Percentiles rank a stretch among this genome's conserved stretches.
phyloP scores from a whole-genome alignment of 306 rosid species.

The Quercus suber region DNA sequence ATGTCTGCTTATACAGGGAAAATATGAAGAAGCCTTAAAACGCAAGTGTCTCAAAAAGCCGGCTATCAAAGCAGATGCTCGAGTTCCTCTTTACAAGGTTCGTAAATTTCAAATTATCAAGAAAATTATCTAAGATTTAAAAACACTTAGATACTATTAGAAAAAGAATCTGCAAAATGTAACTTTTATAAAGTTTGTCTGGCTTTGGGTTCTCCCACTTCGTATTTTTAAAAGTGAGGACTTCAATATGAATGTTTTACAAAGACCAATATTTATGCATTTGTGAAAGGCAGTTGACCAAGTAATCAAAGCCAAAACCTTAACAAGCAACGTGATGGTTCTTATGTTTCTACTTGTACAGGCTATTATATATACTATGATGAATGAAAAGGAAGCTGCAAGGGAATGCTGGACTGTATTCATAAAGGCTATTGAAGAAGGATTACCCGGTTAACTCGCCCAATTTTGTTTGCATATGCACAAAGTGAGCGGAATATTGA shows the following conservation, averaged over 20 bases:
- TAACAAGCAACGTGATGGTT: background rate
- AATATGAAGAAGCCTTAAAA: slow-evolving; percentile 14
- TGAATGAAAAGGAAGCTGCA: background rate
- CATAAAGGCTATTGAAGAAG: background rate
- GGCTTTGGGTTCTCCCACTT: too few species aligned
- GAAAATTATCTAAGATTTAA: background rate
- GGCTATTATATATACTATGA: slow-evolving; percentile 22
- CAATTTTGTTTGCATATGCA: background rate
- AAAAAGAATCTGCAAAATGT: background rate
- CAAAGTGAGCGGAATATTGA: too few species aligned
- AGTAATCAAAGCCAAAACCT: background rate
- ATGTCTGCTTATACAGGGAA: too few species aligned
- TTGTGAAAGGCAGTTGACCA: background rate
- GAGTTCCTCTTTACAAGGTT: slow-evolving; percentile 29
- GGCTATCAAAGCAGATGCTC: background rate
- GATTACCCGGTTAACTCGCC: background rate
- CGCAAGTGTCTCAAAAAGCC: background rate
- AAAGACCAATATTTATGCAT: background rate
- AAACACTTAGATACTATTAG: background rate
- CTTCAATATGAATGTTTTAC: background rate
- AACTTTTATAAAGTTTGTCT: too few species aligned
- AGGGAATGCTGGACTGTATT: background rate
- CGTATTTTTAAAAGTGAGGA: background rate
- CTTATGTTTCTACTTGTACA: background rate
- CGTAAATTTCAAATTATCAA: background rate